Conservation (phyloP, 495 filamentous ascomycete species). For the Hyphodiscus hymeniophilus region DNA sequence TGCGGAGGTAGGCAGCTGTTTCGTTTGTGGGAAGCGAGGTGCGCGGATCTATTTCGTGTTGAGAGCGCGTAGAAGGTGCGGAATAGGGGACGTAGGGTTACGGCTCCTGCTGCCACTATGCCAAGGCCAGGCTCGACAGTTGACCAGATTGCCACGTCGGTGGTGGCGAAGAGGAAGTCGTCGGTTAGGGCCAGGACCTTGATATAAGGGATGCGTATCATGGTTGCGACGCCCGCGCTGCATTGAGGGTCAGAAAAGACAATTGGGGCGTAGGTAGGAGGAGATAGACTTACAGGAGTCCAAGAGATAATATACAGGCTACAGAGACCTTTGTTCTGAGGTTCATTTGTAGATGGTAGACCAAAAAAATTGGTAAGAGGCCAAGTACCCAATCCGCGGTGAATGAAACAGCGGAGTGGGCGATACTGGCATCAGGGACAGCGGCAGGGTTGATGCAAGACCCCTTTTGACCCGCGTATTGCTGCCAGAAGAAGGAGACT, state of each 20-base stretch:
- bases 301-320: constrained; percentile 28
- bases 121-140: constrained; percentile 28
- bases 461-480: constrained; percentile 21
- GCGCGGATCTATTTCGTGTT: neutral
- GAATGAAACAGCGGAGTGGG: constrained; percentile 29
- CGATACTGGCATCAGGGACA: constrained; percentile 27
- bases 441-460: constrained; percentile 25
- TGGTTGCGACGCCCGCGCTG: constrained; percentile 30
- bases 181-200: constrained; percentile 21
- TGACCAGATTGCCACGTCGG: constrained; percentile 27
- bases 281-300: constrained; percentile 23
- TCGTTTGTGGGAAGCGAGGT: neutral
- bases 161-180: constrained; percentile 19
- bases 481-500: constrained; percentile 30
- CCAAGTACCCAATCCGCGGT: constrained; percentile 34
- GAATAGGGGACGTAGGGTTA: constrained; percentile 26
- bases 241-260: neutral
- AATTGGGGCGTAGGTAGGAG: too few relatives aligned
- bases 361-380: constrained; percentile 32
- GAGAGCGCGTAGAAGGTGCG: constrained; percentile 12
- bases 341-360: constrained; percentile 34
- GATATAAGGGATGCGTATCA: constrained; percentile 33
- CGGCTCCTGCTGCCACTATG: constrained; percentile 23
- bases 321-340: constrained; percentile 27
- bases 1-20: neutral